Conservation (phyloP, 768 basidiomycete genomes). For the Leccinum variicolor region DNA sequence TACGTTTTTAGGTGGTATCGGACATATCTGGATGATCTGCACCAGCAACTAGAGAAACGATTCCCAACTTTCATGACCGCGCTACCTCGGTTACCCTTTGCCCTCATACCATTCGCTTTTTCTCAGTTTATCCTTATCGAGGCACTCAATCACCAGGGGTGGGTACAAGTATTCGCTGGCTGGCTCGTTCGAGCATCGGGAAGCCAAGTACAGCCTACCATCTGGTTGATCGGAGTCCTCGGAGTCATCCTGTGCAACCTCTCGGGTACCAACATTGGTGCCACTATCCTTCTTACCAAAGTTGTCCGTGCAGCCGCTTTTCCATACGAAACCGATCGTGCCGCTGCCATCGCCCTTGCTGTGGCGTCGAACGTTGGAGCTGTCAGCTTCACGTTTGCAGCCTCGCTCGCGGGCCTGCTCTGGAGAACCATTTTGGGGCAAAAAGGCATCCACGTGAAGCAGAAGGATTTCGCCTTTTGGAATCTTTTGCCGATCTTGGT, state of each 20-base stretch:
- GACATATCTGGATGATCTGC: background rate
- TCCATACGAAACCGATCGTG: conserved; percentile 38
- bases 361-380: conserved; percentile 90
- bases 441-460: conserved; percentile 63
- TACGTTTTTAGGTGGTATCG: background rate
- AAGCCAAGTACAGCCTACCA: conserved; percentile 43
- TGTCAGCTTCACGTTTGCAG: conserved; percentile 84
- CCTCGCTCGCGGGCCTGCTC: conserved; percentile 83
- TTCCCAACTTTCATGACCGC: conserved; percentile 75
- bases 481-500: conserved; percentile 63
- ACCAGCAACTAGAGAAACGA: conserved; percentile 22
- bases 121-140: conserved; percentile 94
- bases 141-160: conserved; percentile 74
- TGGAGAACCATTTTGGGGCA: conserved; percentile 75
- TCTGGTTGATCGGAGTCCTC: conserved; percentile 69
- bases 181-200: conserved; percentile 55
- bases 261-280: conserved; percentile 88
- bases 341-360: conserved; percentile 72
- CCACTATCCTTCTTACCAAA: conserved; percentile 85
- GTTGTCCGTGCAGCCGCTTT: conserved; percentile 53
- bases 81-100: conserved; percentile 69
- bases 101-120: conserved; percentile 88
- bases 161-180: conserved; percentile 78
- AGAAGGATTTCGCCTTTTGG: conserved; percentile 66
- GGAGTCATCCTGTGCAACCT: conserved; percentile 77